Base-by-base conservation (phyloP, 2,329 filamentous ascomycete genomes). In the Fusarium sp. region DNA sequence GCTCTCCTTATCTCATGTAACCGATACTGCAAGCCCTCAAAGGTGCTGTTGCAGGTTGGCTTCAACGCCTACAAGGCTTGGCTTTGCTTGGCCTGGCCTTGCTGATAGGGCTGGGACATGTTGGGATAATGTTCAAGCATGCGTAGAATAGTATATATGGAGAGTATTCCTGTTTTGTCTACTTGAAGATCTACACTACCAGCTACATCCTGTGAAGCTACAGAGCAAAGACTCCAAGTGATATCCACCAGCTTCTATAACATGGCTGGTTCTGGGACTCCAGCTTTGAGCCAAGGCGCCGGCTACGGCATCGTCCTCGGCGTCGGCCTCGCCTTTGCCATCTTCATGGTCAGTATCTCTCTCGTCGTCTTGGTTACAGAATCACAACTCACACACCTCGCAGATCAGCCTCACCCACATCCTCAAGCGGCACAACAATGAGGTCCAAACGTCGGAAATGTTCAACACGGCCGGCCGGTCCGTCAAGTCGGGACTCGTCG, bases 401-500 rank as follows among this genome's bases (percentile, higher is more conserved):
- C 27, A 80, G 83, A 93, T 93, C 77, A 83, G 90, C 62, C 91
- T 91, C n/a, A 94, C 92, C 2, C 92, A 91, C 81, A 87, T 92
- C 31, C 83, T 94, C 66, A 92, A 91, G 78, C 85, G 90, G 80
- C 89, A 82, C 78, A 83, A 83, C 76, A 81, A 81, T 42, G 94
- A 96, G 80, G 85, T 95, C 6, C 94, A 97, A 81, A 98, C 95
- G 0, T 95, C 93, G 0, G 95, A 97, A 83, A 96, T 95, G 90
- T 97, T 97, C 87, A 94, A 89, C 73, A 97, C 94, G 0, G 94
- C 94, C 58, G 94, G 94, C 24, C 88, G 95, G 68, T 94, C 93
- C 4, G 93, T 97, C 73, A 97, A 97, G 80, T 95, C 94, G 6
- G 95, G 95, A 57, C 87, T 98, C 22, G 94, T 97, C 1, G 93